Evolutionary conservation across 2,329 filamentous ascomycete genomes (phyloP).

Genomic region (Epichloe baconii): DNA sequence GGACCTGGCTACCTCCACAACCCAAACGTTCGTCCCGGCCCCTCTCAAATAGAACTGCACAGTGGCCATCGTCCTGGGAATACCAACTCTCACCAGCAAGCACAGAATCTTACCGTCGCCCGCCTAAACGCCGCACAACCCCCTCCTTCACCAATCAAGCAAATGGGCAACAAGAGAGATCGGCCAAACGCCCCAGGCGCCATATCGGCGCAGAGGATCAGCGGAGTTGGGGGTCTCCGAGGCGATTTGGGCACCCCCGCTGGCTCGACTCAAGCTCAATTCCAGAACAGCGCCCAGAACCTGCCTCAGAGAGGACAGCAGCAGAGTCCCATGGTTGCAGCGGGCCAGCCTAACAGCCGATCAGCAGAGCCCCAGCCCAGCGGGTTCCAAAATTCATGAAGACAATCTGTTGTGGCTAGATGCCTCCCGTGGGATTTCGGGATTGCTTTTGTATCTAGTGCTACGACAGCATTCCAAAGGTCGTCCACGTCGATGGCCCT

Average conservation of each 20-base stretch:
- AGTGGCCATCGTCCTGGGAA: constrained; percentile 55
- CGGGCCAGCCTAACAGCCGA: constrained; percentile 40
- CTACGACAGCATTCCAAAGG: constrained; percentile 13
- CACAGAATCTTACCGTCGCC: constrained; percentile 58
- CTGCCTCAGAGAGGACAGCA: constrained; percentile 53
- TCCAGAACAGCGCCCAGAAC: constrained; percentile 90
- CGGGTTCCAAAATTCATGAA: constrained; percentile 84
- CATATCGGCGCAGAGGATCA: constrained; percentile 62
- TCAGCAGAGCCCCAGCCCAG: constrained; percentile 60
- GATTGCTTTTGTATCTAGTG: constrained; percentile 18
- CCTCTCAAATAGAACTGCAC: constrained; percentile 75
- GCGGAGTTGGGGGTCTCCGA: constrained; percentile 57
- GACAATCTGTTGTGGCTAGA: constrained; percentile 75
- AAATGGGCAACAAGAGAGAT: constrained; percentile 60
- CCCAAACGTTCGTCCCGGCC: constrained; percentile 63
- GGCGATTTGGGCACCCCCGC: constrained; percentile 67
- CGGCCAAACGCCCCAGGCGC: constrained; percentile 68
- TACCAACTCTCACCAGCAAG: constrained; percentile 49
- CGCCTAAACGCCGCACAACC: constrained; percentile 92
- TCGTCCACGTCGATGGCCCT: constrained; percentile 1
- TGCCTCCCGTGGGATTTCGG: constrained; percentile 11
- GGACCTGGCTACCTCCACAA: constrained; percentile 51
- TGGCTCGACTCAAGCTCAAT: constrained; percentile 88
- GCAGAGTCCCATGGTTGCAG: constrained; percentile 43
- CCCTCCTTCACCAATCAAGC: constrained; percentile 75